These are phyloP conservation scores for Aspergillus unguis DNA, from an alignment of 2,329 filamentous ascomycete genomes.

Conservation along the genomic window DNA sequence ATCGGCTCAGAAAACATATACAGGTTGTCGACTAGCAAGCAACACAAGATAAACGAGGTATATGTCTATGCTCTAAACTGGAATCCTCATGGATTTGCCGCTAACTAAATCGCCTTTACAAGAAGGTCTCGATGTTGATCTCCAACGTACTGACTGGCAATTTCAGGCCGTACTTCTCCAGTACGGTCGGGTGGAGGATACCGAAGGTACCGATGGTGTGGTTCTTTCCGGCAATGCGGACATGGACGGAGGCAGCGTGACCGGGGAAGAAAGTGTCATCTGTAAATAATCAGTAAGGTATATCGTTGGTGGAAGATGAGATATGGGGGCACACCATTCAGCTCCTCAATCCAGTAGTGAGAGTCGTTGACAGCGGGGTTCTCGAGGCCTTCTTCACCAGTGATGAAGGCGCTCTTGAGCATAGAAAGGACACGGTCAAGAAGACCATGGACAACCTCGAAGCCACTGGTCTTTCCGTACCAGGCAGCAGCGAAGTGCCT, in stretches of 20 bases:
- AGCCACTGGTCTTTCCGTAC: slow-evolving; percentile 91
- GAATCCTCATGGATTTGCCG: background rate
- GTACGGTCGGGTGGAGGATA: slow-evolving; percentile 85
- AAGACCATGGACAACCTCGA: slow-evolving; percentile 92
- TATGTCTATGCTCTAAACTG: slow-evolving; percentile 8
- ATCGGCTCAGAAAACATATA: background rate
- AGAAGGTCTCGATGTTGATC: slow-evolving; percentile 89
- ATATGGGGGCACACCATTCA: slow-evolving; percentile 59
- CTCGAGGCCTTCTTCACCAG: slow-evolving; percentile 67
- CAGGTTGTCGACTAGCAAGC: background rate
- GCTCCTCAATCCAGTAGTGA: slow-evolving; percentile 92
- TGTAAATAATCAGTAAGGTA: slow-evolving; percentile 23
- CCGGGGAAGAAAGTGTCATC: slow-evolving; percentile 88
- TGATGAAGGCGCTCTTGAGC: slow-evolving; percentile 79
- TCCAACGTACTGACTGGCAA: slow-evolving; percentile 92
- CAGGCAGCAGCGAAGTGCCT: slow-evolving; percentile 93
- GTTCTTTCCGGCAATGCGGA: slow-evolving; percentile 71
- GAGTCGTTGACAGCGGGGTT: slow-evolving; percentile 57
- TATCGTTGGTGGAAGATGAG: background rate
- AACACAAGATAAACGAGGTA: slow-evolving; percentile 2
- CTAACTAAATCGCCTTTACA: slow-evolving; percentile 49
- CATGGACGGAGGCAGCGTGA: slow-evolving; percentile 79
- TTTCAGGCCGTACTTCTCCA: slow-evolving; percentile 90
- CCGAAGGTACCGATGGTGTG: slow-evolving; percentile 83
- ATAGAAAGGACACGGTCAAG: slow-evolving; percentile 89